Percentiles rank a stretch among this genome's conserved stretches.
Evolutionary conservation across 768 basidiomycete genomes (phyloP).

Genomic region (Suillus clintonianus): DNA sequence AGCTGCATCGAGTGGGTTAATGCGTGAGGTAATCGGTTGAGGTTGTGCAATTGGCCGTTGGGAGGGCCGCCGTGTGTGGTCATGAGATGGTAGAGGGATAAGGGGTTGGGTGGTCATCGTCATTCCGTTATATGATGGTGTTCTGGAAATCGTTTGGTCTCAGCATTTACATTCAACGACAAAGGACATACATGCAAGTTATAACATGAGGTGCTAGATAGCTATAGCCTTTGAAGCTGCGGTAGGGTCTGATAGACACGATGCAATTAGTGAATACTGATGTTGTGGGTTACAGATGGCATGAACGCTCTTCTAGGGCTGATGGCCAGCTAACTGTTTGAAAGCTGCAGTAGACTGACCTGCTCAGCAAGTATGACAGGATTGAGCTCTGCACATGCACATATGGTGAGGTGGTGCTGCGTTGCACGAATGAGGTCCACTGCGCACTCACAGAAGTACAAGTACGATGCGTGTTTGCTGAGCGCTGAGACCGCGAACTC

Average conservation of each 20-base stretch:
- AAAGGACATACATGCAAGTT: neutral
- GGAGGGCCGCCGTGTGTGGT: neutral
- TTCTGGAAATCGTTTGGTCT: neutral
- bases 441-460: neutral
- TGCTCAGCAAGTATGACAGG: neutral
- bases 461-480: neutral
- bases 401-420: neutral
- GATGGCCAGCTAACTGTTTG: neutral
- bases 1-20: constrained; percentile 20
- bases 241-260: neutral
- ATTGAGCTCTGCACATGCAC: neutral
- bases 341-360: neutral
- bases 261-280: neutral
- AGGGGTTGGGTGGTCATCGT: neutral
- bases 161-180: neutral
- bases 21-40: neutral
- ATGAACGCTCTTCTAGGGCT: neutral
- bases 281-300: neutral
- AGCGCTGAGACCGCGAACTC: neutral
- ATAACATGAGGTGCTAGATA: constrained; percentile 1
- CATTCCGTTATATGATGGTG: neutral
- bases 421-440: neutral
- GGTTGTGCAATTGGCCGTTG: neutral
- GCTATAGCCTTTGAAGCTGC: neutral
- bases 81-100: neutral